Evolutionary conservation across 2,329 filamentous ascomycete species (phyloP).

Genomic region (Graphiopsis chlorocephala): DNA sequence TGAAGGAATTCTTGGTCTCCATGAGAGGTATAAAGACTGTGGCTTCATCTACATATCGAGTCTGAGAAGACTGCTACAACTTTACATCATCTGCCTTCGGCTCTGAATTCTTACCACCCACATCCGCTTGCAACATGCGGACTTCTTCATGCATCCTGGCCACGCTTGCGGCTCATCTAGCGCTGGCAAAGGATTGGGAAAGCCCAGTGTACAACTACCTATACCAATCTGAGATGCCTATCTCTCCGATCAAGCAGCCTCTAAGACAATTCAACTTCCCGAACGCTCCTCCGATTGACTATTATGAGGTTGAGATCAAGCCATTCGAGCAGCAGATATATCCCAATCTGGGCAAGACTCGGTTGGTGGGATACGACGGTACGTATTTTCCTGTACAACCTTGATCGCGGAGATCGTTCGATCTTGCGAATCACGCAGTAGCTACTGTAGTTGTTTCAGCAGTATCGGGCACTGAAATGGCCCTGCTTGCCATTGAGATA

Average conservation of each 20-base stretch:
- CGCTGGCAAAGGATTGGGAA: constrained; percentile 17
- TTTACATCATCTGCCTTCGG: background rate
- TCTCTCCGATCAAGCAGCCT: constrained; percentile 21
- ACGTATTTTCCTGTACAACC: constrained; percentile 24
- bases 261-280: constrained; percentile 32
- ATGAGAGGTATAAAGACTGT: background rate
- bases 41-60: background rate
- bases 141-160: background rate
- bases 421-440: constrained; percentile 25
- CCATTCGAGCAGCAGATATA: constrained; percentile 45
- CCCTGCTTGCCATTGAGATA: background rate
- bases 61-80: background rate
- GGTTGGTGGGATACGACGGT: constrained; percentile 49
- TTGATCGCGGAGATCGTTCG: background rate
- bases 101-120: background rate
- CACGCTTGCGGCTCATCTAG: background rate
- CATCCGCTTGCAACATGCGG: background rate
- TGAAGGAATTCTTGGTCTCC: background rate
- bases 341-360: constrained; percentile 40
- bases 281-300: constrained; percentile 38
- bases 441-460: background rate
- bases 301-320: constrained; percentile 46
- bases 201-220: constrained; percentile 24
- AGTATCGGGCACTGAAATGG: background rate
- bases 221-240: constrained; percentile 24